A percentile compares a stretch with the other conserved stretches of the same genome.
Conservation (phyloP, 768 basidiomycete genomes). For the Hygrophorus pudorinus region DNA sequence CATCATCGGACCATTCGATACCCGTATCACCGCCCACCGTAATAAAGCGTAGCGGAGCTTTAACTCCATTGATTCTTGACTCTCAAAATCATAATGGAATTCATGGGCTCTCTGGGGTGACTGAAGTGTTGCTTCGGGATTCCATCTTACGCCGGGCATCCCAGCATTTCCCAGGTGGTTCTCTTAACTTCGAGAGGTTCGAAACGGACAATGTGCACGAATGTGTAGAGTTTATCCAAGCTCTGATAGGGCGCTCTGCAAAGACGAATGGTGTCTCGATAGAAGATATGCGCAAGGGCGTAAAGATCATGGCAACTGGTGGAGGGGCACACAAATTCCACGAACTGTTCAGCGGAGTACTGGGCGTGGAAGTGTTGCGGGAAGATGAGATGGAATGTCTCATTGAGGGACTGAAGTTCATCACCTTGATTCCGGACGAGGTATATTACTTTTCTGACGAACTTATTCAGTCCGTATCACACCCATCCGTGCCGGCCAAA, state of each 20-base stretch:
- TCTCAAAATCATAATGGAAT: slow-evolving; percentile 21
- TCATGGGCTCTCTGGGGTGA: slow-evolving; percentile 26
- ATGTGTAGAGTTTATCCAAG: slow-evolving; percentile 80
- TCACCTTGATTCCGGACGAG: slow-evolving; percentile 92
- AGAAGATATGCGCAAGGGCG: slow-evolving; percentile 82
- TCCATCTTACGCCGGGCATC: slow-evolving; percentile 60
- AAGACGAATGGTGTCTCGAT: slow-evolving; percentile 77
- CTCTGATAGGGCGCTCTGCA: slow-evolving; percentile 81
- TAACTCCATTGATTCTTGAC: slow-evolving; percentile 74
- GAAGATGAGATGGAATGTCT: slow-evolving; percentile 99
- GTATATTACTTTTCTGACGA: slow-evolving; percentile 99
- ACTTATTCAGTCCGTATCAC: slow-evolving; percentile 63
- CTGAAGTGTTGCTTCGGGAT: slow-evolving; percentile 42
- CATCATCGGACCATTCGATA: slow-evolving; percentile 27
- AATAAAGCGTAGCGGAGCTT: slow-evolving; percentile 53
- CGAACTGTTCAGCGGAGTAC: slow-evolving; percentile 60
- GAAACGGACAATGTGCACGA: slow-evolving; percentile 82
- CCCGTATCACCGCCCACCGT: slow-evolving; percentile 22
- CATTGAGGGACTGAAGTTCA: slow-evolving; percentile 93
- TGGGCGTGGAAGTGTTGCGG: slow-evolving; percentile 75
- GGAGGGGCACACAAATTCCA: slow-evolving; percentile 96
- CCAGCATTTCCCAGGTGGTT: slow-evolving; percentile 89
- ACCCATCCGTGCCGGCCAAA: slow-evolving; percentile 17
- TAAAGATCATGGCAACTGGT: slow-evolving; percentile 97
- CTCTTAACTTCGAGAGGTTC: slow-evolving; percentile 95